Evolutionary conservation across 805 yeast species (phyloP).

Genomic region (Yamadazyma sp.): DNA sequence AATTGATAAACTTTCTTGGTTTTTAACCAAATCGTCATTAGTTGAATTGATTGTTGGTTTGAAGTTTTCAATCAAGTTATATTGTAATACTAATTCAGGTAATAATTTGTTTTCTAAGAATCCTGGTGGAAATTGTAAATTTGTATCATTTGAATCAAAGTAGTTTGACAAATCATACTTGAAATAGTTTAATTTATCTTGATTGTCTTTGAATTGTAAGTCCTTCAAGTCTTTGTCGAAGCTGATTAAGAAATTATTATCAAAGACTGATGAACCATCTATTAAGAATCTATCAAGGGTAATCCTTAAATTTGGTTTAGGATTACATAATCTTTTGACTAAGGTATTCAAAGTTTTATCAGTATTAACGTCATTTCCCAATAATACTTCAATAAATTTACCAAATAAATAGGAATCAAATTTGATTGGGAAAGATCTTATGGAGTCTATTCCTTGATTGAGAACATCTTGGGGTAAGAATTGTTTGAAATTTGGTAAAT

Average conservation of each 20-base stretch:
- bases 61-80: slow-evolving; percentile 24
- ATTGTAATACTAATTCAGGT: slow-evolving; percentile 64
- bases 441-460: slow-evolving; percentile 42
- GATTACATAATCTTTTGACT: slow-evolving; percentile 32
- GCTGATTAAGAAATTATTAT: slow-evolving; percentile 45
- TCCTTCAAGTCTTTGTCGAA: slow-evolving; percentile 55
- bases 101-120: slow-evolving; percentile 57
- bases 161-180: slow-evolving; percentile 27
- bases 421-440: slow-evolving; percentile 36
- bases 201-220: slow-evolving; percentile 49
- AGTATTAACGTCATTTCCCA: neutral
- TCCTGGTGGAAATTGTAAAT: slow-evolving; percentile 42
- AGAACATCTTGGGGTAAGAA: slow-evolving; percentile 48
- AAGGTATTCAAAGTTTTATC: neutral
- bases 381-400: slow-evolving; percentile 34
- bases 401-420: slow-evolving; percentile 69
- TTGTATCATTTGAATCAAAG: slow-evolving; percentile 10
- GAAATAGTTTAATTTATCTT: slow-evolving; percentile 49
- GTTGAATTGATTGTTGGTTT: slow-evolving; percentile 25
- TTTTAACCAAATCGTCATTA: slow-evolving; percentile 26
- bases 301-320: slow-evolving; percentile 31
- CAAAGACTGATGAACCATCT: slow-evolving; percentile 21
- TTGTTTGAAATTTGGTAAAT: slow-evolving; percentile 21
- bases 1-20: slow-evolving; percentile 36
- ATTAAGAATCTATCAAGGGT: slow-evolving; percentile 26